These are phyloP conservation scores for Nothophaeocryptopus gaeumannii DNA, from an alignment of 2,329 filamentous ascomycete species.

Conservation along the genomic window DNA sequence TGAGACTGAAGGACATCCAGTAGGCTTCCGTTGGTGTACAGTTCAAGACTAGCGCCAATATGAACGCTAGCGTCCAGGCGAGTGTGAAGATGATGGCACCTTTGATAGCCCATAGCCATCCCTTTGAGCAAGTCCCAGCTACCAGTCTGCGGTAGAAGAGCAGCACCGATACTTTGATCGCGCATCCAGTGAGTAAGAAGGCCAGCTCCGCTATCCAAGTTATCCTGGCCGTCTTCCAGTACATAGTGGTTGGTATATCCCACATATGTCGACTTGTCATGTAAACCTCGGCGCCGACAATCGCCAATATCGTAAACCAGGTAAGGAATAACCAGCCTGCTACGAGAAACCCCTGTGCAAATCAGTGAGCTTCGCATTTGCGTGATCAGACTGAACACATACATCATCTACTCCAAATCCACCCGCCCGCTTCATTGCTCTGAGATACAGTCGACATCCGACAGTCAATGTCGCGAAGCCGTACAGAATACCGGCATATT, in stretches of 20 bases:
- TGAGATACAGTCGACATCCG: no score
- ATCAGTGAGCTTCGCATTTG: not conserved
- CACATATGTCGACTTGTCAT: constrained; percentile 38
- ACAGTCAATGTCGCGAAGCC: constrained; percentile 28
- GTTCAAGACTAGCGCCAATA: constrained; percentile 34
- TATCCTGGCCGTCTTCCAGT: constrained; percentile 27
- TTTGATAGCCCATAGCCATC: constrained; percentile 31
- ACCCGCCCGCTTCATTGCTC: constrained; percentile 24
- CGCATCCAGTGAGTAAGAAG: constrained; percentile 33
- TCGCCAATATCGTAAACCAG: constrained; percentile 24
- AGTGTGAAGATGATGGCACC: constrained; percentile 39
- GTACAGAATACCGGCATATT: constrained; percentile 29
- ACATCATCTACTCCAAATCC: constrained; percentile 34
- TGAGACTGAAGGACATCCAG: constrained; percentile 38
- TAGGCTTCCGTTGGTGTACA: constrained; percentile 42
- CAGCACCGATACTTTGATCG: constrained; percentile 38
- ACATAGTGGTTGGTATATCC: constrained; percentile 29
- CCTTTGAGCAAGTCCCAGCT: constrained; percentile 32
- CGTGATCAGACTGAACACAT: constrained; percentile 4
- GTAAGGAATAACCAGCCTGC: constrained; percentile 23
- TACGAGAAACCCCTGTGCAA: constrained; percentile 21
- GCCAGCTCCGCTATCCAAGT: constrained; percentile 35
- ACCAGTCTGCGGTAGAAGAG: constrained; percentile 44
- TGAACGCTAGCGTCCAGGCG: constrained; percentile 39
- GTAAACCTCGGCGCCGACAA: constrained; percentile 26